Conservation (phyloP, 2,329 filamentous ascomycete genomes). For the Zymoseptoria ardabiliae region DNA sequence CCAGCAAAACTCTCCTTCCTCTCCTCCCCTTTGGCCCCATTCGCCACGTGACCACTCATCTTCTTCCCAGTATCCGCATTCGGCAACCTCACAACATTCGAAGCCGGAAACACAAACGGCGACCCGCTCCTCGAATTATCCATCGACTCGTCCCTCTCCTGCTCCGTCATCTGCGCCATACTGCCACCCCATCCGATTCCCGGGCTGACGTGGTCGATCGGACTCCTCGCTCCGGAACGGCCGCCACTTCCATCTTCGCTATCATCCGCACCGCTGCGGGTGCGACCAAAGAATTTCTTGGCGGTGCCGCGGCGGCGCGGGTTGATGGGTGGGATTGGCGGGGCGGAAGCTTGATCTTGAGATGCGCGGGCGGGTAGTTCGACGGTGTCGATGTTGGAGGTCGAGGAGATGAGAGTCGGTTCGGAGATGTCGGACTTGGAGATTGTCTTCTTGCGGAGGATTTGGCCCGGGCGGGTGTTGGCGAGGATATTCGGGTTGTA, state of each 20-base stretch:
- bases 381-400: conserved; percentile 52
- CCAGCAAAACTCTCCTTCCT: too few species aligned
- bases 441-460: conserved; percentile 49
- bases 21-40: too few species aligned
- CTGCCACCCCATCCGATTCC: neutral
- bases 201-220: neutral
- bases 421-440: conserved; percentile 58
- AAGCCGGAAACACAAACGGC: neutral
- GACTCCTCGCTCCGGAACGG: neutral
- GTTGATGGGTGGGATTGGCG: conserved; percentile 54
- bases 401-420: conserved; percentile 47
- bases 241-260: neutral
- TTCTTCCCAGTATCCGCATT: neutral
- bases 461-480: conserved; percentile 25
- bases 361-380: conserved; percentile 50
- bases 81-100: neutral
- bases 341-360: conserved; percentile 42
- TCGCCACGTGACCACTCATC: neutral
- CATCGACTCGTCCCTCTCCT: neutral
- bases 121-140: neutral
- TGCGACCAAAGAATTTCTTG: conserved; percentile 21
- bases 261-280: neutral
- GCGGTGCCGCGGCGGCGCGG: conserved; percentile 46
- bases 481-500: conserved; percentile 25
- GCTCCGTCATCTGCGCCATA: neutral